phyloP scores from a whole-genome alignment of 2,329 filamentous ascomycete genomes.

The Diplodia scrobiculata region DNA sequence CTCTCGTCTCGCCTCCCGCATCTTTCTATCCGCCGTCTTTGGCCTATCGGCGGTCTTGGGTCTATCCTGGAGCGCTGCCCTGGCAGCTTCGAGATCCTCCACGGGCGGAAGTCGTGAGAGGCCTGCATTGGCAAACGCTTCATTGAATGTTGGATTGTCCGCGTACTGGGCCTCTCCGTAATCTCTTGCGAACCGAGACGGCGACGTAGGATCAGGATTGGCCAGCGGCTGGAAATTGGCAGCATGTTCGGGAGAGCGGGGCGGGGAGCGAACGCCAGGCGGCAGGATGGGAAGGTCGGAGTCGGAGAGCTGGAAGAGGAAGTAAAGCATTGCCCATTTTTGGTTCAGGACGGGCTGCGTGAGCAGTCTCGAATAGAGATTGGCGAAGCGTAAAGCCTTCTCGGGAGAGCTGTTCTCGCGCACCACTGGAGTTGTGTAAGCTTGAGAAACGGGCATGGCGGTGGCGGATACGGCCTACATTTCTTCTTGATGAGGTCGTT shows the following conservation, averaged over 20 bases:
- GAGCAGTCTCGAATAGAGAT: conserved; percentile 84
- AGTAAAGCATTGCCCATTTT: conserved; percentile 95
- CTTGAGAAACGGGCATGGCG: background rate
- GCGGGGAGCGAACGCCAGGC: conserved; percentile 33
- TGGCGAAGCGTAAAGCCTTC: conserved; percentile 81
- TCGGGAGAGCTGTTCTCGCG: conserved; percentile 72
- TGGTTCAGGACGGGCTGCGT: conserved; percentile 90
- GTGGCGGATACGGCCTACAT: conserved; percentile 41
- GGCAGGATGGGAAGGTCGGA: conserved; percentile 54
- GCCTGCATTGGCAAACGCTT: conserved; percentile 53
- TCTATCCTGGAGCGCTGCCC: conserved; percentile 4
- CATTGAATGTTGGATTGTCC: conserved; percentile 46
- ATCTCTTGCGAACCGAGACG: background rate
- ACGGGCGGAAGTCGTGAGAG: conserved; percentile 45
- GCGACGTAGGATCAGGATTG: conserved; percentile 5
- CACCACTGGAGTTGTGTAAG: conserved; percentile 57
- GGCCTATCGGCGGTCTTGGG: conserved; percentile 33
- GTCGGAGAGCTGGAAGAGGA: conserved; percentile 81
- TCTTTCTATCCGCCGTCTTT: conserved; percentile 32
- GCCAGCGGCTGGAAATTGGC: conserved; percentile 16
- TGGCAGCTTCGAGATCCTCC: conserved; percentile 37
- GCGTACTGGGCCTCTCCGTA: conserved; percentile 26
- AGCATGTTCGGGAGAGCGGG: conserved; percentile 29
- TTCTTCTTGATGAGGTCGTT: conserved; percentile 89
- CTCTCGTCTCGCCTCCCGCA: conserved; percentile 36